Conservation (phyloP, 2,329 filamentous ascomycete genomes). For the Chrysoporthe puriensis region DNA sequence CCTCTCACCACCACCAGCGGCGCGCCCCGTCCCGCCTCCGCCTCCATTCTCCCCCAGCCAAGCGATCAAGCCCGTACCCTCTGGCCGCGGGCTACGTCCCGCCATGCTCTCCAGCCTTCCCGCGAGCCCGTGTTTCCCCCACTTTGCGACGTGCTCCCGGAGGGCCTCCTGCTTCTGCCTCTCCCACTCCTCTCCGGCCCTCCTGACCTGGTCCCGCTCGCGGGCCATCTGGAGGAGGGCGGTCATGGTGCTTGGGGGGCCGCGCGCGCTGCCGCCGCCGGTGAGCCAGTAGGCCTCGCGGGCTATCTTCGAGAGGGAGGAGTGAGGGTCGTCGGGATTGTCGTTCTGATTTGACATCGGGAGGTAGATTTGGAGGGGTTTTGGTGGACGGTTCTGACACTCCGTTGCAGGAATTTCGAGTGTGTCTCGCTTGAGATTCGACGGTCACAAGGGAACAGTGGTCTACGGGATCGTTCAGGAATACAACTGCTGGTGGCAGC, state of each 20-base stretch:
- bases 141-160: constrained; percentile 2
- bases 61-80: constrained; percentile 11
- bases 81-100: constrained; percentile 17
- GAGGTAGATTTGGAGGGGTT: not conserved
- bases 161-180: not conserved
- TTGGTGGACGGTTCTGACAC: not conserved
- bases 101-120: not conserved
- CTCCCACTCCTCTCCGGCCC: constrained; percentile 35
- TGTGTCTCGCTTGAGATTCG: not conserved
- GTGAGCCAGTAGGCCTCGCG: constrained; percentile 24
- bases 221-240: constrained; percentile 10
- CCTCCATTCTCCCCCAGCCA: constrained; percentile 10
- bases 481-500: not conserved
- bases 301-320: constrained; percentile 18
- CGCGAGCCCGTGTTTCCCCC: constrained; percentile 9
- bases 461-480: not conserved
- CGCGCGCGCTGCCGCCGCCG: constrained; percentile 21
- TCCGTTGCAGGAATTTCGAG: no score
- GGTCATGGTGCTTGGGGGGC: constrained; percentile 17
- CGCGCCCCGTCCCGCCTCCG: not conserved
- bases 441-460: not conserved
- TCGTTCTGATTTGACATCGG: not conserved
- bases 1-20: not conserved
- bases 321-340: constrained; percentile 10
- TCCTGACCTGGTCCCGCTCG: constrained; percentile 18